Evolutionary conservation across 1,284 basidiomycete species (phyloP).

Genomic region (Phellinidium pouzarii): DNA sequence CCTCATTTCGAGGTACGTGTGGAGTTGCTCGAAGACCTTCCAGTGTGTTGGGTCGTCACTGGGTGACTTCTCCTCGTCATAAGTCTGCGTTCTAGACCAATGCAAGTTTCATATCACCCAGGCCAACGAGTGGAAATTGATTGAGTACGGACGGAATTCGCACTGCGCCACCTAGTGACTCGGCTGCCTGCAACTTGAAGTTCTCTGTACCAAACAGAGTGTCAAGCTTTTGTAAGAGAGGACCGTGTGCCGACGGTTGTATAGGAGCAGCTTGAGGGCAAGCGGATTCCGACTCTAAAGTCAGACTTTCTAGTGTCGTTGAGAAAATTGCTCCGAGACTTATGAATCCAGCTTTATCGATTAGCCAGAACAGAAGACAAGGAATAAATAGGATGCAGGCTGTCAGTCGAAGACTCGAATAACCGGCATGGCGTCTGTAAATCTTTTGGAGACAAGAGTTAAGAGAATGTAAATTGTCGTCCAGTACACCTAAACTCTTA

Average conservation of each 20-base stretch:
- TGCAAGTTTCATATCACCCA: background rate
- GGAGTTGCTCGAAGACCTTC: constrained; percentile 22
- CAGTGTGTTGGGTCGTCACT: constrained; percentile 23
- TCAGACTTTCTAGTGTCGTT: background rate
- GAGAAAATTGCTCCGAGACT: background rate
- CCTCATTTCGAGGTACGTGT: constrained; percentile 21
- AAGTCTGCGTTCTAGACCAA: constrained; percentile 18
- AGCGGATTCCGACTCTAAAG: background rate
- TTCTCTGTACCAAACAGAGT: constrained; percentile 27
- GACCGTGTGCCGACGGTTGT: constrained; percentile 25
- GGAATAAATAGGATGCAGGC: background rate
- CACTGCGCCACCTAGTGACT: constrained; percentile 38
- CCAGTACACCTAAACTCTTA: background rate
- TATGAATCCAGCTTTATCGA: background rate
- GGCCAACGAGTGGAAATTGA: no score
- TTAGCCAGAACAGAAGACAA: background rate
- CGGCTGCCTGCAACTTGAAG: constrained; percentile 36
- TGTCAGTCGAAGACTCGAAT: background rate
- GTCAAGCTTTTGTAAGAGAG: constrained; percentile 31
- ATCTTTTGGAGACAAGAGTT: background rate
- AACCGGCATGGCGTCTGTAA: background rate
- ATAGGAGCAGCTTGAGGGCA: constrained; percentile 31
- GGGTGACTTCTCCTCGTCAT: constrained; percentile 21
- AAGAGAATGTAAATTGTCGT: background rate
- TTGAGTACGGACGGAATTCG: constrained; percentile 37